A percentile compares a stretch with the other conserved stretches of the same genome.
Conservation (phyloP, 345 rosid species). For the Lumnitzera racemosa region DNA sequence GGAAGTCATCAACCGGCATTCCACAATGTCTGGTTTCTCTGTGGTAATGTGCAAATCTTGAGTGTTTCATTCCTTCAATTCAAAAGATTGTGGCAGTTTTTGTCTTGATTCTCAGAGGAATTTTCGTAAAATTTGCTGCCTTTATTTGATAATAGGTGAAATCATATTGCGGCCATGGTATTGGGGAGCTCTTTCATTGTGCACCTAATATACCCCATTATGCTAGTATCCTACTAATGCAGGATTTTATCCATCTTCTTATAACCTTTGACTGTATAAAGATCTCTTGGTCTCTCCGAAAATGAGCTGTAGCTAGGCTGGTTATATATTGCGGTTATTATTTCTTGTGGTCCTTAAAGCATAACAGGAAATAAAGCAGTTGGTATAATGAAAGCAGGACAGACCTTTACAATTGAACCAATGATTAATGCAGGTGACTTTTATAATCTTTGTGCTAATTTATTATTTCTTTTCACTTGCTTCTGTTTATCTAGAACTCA, state of each 20-base stretch:
- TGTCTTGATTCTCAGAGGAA: no score
- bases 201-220: constrained; percentile 98
- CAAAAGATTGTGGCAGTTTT: no score
- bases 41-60: constrained; percentile 53
- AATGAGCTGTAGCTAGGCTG: no score
- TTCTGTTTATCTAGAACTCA: neutral
- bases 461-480: neutral
- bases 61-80: neutral
- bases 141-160: constrained; percentile 51
- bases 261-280: neutral
- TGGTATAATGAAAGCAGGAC: constrained; percentile 95
- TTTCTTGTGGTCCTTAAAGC: constrained; percentile 27
- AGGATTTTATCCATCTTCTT: neutral
- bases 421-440: constrained; percentile 88
- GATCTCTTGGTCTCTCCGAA: no score
- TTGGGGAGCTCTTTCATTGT: constrained; percentile 96
- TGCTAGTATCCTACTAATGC: constrained; percentile 54
- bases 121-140: neutral
- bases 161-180: constrained; percentile 93
- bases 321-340: neutral
- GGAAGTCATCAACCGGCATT: constrained; percentile 86
- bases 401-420: constrained; percentile 94
- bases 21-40: constrained; percentile 84
- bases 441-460: neutral
- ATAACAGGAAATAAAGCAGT: constrained; percentile 87